Evolutionary conservation across 305 asterid species (phyloP).

Genomic region (Rubia balearica): DNA sequence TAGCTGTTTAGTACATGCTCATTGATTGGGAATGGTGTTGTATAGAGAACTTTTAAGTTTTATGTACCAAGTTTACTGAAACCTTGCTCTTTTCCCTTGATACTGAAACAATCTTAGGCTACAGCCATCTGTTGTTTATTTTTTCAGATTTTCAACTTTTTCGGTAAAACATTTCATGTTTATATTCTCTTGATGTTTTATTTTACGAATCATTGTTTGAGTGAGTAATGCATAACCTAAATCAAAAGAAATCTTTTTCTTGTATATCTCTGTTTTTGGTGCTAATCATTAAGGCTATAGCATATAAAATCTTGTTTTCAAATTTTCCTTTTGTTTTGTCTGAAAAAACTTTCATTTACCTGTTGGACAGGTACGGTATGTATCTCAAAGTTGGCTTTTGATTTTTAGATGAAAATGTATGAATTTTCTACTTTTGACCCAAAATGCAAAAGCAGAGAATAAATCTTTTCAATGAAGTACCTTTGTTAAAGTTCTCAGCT

Average conservation of each 20-base stretch:
- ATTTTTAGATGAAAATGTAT: background rate
- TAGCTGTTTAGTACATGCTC: background rate
- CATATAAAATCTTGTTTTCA: background rate
- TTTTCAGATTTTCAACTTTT: background rate
- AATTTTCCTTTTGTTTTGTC: background rate
- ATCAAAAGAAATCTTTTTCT: background rate
- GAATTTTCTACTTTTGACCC: conserved; percentile 1
- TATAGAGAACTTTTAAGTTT: background rate
- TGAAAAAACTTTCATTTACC: background rate
- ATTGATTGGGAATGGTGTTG: background rate
- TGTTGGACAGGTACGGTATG: background rate
- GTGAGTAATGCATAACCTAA: conserved; percentile 2
- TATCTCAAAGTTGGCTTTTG: background rate
- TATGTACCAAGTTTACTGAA: background rate
- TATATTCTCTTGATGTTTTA: background rate
- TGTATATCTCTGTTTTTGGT: background rate
- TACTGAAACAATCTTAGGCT: background rate
- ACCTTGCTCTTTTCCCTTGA: background rate
- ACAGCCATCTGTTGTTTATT: background rate
- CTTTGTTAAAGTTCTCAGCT: background rate
- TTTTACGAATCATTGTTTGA: background rate
- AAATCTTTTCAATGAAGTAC: background rate
- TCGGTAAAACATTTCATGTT: background rate
- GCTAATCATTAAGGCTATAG: background rate
- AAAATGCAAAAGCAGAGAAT: background rate